Base-by-base conservation (phyloP, 2,329 filamentous ascomycete species). In the Moelleriella libera region DNA sequence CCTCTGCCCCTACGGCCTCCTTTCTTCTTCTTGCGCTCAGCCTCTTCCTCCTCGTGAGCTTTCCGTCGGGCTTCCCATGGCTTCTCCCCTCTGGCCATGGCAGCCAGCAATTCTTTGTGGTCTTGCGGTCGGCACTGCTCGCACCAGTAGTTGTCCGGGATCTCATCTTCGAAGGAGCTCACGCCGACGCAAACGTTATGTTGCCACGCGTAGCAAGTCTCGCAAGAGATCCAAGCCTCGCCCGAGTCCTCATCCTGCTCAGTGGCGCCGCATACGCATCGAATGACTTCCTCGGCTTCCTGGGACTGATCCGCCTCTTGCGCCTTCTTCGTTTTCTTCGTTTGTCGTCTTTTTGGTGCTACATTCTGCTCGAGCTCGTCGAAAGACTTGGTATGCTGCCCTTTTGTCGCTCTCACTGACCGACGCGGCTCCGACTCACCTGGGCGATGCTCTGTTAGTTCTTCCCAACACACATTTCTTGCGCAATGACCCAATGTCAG, bases 161-260 rank as follows among this genome's bases (percentile, higher is more conserved):
- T 74, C 58, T 89, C 80, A 50, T 89, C 85, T 32, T 82, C 78
- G 56, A 85, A 88, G 44, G 83, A 80, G 58, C 76, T 80, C 61
- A 96, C 78, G 47, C 87, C 88, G 72, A 98, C 87, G 62, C 92
- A 98, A 53, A 94, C 83, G 59, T 96, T 96, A 66, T 98, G 92
- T 66, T 98, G 92, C 92, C 92, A 98, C 41, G 84, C 90, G 45
- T 80, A 80, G 65, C 92, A 98, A 44, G 78, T 79, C 64, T 98
- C 92, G 69, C 92, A 98, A 51, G 85, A 88, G 58, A 98, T 95
- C 88, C 94, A 97, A 46, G 88, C 82, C 57, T 92, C 83, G 54
- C 85, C 86, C 11, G 86, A 82, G 55, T 94, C 86, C 55, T 90
- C 86, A 50, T 89, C 85, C 54, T 88, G 84, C 56, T 86, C 84